Base-by-base conservation (phyloP, 768 basidiomycete genomes). In the Neoboletus magnificus region DNA sequence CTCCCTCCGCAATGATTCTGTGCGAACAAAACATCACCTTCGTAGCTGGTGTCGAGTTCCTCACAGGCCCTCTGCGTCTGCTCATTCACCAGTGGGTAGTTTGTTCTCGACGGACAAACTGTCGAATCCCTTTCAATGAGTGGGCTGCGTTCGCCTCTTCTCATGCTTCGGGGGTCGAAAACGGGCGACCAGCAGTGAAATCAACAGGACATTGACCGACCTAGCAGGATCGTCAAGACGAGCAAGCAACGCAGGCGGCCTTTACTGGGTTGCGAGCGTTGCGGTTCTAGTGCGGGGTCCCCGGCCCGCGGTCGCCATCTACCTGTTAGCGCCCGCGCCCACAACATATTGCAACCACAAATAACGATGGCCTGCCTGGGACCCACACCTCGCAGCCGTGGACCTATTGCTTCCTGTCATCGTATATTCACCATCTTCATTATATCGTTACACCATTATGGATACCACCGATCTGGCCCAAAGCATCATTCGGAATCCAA, bases 271-370 rank as follows among this genome's bases (percentile, higher is more conserved):
- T n/a, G n/a, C n/a, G n/a, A n/a, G n/a, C n/a, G 32, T 27, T n/a
- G 41, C 32, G 58, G 53, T 40, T 52, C 30, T 35, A 64, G 54
- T 51, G 33, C 39, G 62, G 58, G 27, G 16, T 18, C 2, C 20
- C 10, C 41, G 20, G 32, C 23, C 41, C 42, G 30, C 39, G 16
- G 48, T 46, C 29, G 39, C 33, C n/a, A 58, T 22, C 22, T 23
- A 16, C 23, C 33, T 1, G 1, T 60, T 22, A 16, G 59, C 55
- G 62, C 59, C 55, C 16, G 59, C 63, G 13, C 62, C 59, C 62
- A 63, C 62, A 61, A 8, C 2, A 20, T 20, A 47, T 35, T 40
- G 62, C 62, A 64, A 54, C 23, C 48, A 32, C 55, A 63, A 63
- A 63, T 29, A 65, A 51, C 6, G 16, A 5, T 32, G 41, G 7